Evolutionary conservation across 257 asterid species (phyloP), one percentile per base, ranked within the genome.

Genomic region (Nicotiana attenuata): DNA sequence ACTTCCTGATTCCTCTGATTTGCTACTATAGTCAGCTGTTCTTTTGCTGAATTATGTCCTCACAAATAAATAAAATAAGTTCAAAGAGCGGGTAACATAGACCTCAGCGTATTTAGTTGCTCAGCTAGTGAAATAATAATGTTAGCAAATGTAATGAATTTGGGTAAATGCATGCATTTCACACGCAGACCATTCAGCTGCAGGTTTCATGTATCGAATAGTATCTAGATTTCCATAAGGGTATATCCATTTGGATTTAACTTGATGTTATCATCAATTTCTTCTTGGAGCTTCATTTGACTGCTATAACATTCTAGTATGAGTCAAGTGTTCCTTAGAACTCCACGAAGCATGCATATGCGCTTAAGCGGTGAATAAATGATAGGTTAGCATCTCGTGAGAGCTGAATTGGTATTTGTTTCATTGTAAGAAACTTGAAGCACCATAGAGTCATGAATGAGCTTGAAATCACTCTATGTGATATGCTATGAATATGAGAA

Each of bases 1-100:
- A 50, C 63, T 75, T 50, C 80, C 64, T 50, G 80, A 50, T 75
- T 75, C 80, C 45, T 75, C 64, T 50, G 45, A 26, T 22, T 71
- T 71, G 78, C 13, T 8, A 47, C 15, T 69, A 22, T 45, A 45
- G 38, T 45, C 13, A 71, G 60, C 13, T 45, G 20, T 71, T 71
- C 59, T 71, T 15, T 41, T 71, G 7, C 78, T 45, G 78, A 47
- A 71, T 22, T 71, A 45, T 71, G 7, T 47, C 22, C 38, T 71
- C 38, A 71, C 59, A 71, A 73, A 75, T 50, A 50, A 75, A 73
- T 35, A 47, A n/a, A 38, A 69, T 15, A 52, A 50, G 28, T 50
- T 7, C 26, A 7, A 52, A 50, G 45, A 24, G 24, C 2, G 24
- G 5, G 45, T 75, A 75, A 75, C 45, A 2, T 50, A 75, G 41